Percentiles rank a stretch among this genome's conserved stretches.
Conservation (phyloP, 306 rosid species). For the Cyclanthera cordifolia region DNA sequence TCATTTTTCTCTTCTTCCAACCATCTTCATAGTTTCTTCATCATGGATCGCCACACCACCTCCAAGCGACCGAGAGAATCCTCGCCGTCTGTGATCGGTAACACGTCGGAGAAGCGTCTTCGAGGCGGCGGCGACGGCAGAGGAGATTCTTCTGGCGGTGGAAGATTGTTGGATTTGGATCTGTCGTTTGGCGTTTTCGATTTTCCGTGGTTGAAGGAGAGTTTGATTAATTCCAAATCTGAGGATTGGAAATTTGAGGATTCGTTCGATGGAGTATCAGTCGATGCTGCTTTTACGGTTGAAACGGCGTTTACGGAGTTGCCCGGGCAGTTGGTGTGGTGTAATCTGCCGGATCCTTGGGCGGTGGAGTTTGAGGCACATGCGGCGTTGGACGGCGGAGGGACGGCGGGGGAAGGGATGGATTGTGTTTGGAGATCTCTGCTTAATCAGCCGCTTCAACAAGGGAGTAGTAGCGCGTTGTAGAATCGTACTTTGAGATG, state of each 20-base stretch:
- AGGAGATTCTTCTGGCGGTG: not conserved
- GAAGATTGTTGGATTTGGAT: not conserved
- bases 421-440: conserved; percentile 53
- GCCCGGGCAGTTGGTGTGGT: conserved; percentile 23
- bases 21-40: not conserved
- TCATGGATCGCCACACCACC: not conserved
- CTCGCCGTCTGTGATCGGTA: not conserved
- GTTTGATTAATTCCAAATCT: conserved; percentile 38
- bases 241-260: conserved; percentile 54
- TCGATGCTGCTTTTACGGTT: conserved; percentile 5
- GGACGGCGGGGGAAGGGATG: conserved; percentile 31
- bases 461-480: conserved; percentile 14
- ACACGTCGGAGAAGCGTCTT: not conserved
- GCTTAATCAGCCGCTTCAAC: conserved; percentile 25
- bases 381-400: conserved; percentile 27
- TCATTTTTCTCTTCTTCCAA: not conserved
- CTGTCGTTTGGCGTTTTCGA: conserved; percentile 51
- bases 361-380: conserved; percentile 27
- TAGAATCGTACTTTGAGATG: not conserved
- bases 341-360: conserved; percentile 23
- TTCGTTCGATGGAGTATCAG: conserved; percentile 16
- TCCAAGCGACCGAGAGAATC: not conserved
- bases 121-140: too few species aligned
- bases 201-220: conserved; percentile 90
- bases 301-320: conserved; percentile 21